These are phyloP conservation scores for Emmonsiellopsis sp. DNA, from an alignment of 2,329 filamentous ascomycete genomes.

Conservation along the genomic window DNA sequence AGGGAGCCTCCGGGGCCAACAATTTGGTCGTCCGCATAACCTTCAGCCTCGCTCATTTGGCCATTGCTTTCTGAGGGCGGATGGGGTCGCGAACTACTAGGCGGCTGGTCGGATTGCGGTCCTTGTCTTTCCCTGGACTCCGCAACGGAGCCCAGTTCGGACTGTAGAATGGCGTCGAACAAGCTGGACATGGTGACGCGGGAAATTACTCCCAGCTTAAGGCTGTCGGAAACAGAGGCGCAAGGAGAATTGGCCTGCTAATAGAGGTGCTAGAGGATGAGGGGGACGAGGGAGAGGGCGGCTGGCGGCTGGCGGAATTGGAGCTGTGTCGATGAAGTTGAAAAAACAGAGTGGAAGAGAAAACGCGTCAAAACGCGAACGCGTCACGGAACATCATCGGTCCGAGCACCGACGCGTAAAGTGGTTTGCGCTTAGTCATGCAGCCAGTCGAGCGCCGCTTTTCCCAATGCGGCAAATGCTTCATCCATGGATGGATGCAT, in stretches of 20 bases:
- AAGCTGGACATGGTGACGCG: constrained; percentile 29
- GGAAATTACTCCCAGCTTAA: not conserved
- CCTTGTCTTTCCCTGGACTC: constrained; percentile 20
- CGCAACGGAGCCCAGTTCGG: constrained; percentile 29
- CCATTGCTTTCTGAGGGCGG: constrained; percentile 43
- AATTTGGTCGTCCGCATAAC: constrained; percentile 54
- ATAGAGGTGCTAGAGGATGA: not conserved
- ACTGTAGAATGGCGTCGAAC: constrained; percentile 34
- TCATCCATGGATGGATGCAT: no score
- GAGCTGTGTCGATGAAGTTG: constrained; percentile 1
- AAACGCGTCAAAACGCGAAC: constrained; percentile 1
- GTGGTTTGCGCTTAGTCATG: constrained; percentile 4
- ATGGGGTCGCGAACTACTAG: constrained; percentile 46
- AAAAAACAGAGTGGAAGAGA: not conserved
- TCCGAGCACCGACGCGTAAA: constrained; percentile 3
- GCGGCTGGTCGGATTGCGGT: constrained; percentile 31
- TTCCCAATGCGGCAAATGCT: not conserved
- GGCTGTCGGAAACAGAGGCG: not conserved
- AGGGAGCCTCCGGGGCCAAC: constrained; percentile 46
- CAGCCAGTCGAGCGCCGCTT: not conserved
- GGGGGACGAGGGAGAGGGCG: not conserved
- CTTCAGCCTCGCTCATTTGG: constrained; percentile 48
- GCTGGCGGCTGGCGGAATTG: constrained; percentile 16
- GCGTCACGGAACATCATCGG: constrained; percentile 2
- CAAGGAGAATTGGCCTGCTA: not conserved